Conservation (phyloP, 768 basidiomycete species). For the Calocybe gangraenosa region DNA sequence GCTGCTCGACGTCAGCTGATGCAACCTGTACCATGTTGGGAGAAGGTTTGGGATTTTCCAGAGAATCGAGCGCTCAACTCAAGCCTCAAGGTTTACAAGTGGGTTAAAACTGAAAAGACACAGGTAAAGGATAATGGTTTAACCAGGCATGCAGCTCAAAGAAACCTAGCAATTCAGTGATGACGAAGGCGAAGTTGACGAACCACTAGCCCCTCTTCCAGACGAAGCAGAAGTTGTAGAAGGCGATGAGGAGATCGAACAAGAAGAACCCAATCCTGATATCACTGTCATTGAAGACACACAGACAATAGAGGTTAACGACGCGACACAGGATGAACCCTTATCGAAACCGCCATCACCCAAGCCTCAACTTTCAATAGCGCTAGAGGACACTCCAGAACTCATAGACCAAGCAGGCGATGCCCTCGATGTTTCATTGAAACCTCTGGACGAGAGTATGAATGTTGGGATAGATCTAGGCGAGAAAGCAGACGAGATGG, state of each 20-base stretch:
- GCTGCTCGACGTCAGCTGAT: slow-evolving; percentile 81
- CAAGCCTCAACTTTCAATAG: slow-evolving; percentile 59
- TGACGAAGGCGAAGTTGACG: slow-evolving; percentile 75
- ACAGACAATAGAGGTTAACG: slow-evolving; percentile 22
- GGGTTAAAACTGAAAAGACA: slow-evolving; percentile 76
- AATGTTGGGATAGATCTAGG: slow-evolving; percentile 33
- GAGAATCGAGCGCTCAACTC: slow-evolving; percentile 53
- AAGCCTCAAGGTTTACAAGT: slow-evolving; percentile 64
- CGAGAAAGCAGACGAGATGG: slow-evolving; percentile 36
- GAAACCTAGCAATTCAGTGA: slow-evolving; percentile 78
- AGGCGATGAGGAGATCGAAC: slow-evolving; percentile 70
- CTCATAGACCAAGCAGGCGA: slow-evolving; percentile 36
- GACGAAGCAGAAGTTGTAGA: slow-evolving; percentile 75
- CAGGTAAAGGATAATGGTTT: slow-evolving; percentile 43
- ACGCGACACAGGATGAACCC: slow-evolving; percentile 40
- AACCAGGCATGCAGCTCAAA: background rate
- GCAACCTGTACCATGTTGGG: slow-evolving; percentile 88
- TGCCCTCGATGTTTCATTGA: slow-evolving; percentile 52
- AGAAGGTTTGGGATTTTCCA: slow-evolving; percentile 67
- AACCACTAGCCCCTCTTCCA: slow-evolving; percentile 77
- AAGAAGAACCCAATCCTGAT: slow-evolving; percentile 54
- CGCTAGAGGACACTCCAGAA: slow-evolving; percentile 41
- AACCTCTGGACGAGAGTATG: slow-evolving; percentile 46
- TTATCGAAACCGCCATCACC: slow-evolving; percentile 65
- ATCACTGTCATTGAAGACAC: slow-evolving; percentile 27